Base-by-base conservation (phyloP, 192 early-diverging fungal genomes). In the Backusella australiensis region DNA sequence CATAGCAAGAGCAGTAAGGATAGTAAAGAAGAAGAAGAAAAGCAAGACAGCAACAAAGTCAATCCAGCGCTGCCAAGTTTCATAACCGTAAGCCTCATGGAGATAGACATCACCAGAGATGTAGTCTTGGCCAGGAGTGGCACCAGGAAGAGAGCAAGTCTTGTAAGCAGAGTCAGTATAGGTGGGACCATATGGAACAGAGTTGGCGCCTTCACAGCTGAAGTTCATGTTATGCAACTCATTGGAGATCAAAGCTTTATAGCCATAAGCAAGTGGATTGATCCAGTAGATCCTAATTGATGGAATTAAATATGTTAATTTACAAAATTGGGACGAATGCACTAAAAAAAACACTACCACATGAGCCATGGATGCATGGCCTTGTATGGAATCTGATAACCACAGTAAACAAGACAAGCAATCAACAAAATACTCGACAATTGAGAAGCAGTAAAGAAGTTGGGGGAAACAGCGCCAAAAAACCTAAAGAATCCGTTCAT, bases 191-290 rank as follows among this genome's bases (percentile, higher is more conserved):
- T 66, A 82, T 19, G 89, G 89, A 38, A 90, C 78, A 39, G 74
- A 72, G 52, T 74, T 76, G 32, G 67, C 19, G 15, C 75, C 80
- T 38, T 71, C 76, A 34, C 80, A 81, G 34, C 52, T 49, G 46
- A 80, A 76, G 4, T 80, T 42, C 71, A 65, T 74, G 7, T 77
- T 77, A 29, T 74, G 78, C 29, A 92, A 90, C 83, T 94, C 93
- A 77, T 93, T 94, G 56, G 85, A 84, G 81, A 93, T 80, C 32
- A 94, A 83, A 29, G 89, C 87, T 77, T 88, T 88, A 81, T 89
- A 90, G 21, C 90, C 91, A 75, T 93, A 94, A 0, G 88, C 87
- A 65, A 93, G 82, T 21, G 91, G 91, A 70, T 93, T 92, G 72
- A 93, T 91, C 86, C 86, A 92, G 82, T 85, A 89, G 72, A 93